Percentiles rank a stretch among this genome's conserved stretches.
phyloP scores from a whole-genome alignment of 208 protist species.

The Vickermania spadyakhi region DNA sequence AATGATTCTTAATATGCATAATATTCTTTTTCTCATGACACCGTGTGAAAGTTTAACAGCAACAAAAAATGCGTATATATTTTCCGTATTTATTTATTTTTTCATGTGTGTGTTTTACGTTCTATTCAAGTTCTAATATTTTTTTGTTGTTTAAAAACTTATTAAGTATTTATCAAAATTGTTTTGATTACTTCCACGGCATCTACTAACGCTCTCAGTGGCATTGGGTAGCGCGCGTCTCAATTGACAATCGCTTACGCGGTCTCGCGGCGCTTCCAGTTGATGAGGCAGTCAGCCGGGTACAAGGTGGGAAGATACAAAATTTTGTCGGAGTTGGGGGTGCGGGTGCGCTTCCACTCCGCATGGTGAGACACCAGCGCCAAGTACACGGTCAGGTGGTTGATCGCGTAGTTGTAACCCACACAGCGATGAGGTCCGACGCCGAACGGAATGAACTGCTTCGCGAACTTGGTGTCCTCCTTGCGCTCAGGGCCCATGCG shows the following conservation, averaged over 20 bases:
- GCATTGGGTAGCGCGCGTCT: neutral
- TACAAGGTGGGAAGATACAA: conserved; percentile 89
- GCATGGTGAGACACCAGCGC: conserved; percentile 54
- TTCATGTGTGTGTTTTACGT: neutral
- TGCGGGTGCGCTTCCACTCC: conserved; percentile 76
- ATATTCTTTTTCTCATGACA: too few species aligned
- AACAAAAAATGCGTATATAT: too few species aligned
- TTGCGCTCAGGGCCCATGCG: conserved; percentile 82
- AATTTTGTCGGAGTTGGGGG: conserved; percentile 83
- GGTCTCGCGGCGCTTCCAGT: conserved; percentile 48
- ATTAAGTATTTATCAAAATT: neutral
- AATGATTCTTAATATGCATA: too few species aligned
- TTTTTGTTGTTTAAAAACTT: neutral
- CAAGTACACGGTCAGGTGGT: conserved; percentile 88
- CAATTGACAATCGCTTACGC: neutral
- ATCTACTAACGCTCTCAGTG: neutral
- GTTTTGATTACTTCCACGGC: neutral
- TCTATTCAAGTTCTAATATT: neutral
- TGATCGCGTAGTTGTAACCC: conserved; percentile 92
- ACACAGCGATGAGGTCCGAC: conserved; percentile 89
- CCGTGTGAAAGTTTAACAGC: too few species aligned
- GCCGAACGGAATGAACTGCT: conserved; percentile 91
- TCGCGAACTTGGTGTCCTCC: conserved; percentile 83
- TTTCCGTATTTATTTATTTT: too few species aligned
- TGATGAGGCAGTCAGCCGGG: conserved; percentile 81